These are phyloP conservation scores for Perilla frutescens DNA, from an alignment of 257 asterid species.

Conservation along the genomic window DNA sequence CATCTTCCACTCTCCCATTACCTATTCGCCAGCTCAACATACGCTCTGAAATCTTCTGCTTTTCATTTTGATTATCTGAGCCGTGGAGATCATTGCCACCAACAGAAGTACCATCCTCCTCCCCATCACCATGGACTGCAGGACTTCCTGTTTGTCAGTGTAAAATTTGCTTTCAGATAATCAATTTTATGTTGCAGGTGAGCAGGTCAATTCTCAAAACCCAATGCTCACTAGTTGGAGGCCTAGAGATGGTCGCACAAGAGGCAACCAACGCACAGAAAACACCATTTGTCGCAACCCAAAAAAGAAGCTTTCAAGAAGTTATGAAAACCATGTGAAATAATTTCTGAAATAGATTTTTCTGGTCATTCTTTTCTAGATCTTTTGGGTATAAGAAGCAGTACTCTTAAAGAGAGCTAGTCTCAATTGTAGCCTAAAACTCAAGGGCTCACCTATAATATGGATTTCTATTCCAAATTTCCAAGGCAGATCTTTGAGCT, in stretches of 20 bases:
- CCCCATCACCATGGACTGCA: constrained; percentile 72
- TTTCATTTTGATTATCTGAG: constrained; percentile 57
- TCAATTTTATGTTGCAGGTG: constrained; percentile 23
- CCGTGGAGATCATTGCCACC: constrained; percentile 51
- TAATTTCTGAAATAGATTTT: not conserved
- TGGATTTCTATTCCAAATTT: constrained; percentile 19
- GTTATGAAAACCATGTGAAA: not conserved
- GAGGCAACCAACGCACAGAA: not conserved
- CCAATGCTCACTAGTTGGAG: constrained; percentile 18
- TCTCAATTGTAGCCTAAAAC: constrained; percentile 22
- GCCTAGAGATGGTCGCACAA: not conserved
- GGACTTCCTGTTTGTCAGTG: constrained; percentile 67
- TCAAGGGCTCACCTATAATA: not conserved
- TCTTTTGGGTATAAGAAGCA: constrained; percentile 1
- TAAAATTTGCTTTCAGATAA: constrained; percentile 23
- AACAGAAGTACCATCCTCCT: constrained; percentile 60
- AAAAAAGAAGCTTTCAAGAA: not conserved
- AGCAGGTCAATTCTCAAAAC: not conserved
- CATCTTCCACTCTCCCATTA: constrained; percentile 68
- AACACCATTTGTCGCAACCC: constrained; percentile 18
- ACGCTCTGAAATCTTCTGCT: constrained; percentile 72
- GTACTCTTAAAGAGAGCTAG: not conserved
- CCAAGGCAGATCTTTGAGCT: constrained; percentile 12
- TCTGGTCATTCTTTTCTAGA: not conserved
- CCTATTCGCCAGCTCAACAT: constrained; percentile 82